Evolutionary conservation across 495 filamentous ascomycete genomes (phyloP), one percentile per base, ranked within the genome.

Genomic region (Aspergillus panamensis): DNA sequence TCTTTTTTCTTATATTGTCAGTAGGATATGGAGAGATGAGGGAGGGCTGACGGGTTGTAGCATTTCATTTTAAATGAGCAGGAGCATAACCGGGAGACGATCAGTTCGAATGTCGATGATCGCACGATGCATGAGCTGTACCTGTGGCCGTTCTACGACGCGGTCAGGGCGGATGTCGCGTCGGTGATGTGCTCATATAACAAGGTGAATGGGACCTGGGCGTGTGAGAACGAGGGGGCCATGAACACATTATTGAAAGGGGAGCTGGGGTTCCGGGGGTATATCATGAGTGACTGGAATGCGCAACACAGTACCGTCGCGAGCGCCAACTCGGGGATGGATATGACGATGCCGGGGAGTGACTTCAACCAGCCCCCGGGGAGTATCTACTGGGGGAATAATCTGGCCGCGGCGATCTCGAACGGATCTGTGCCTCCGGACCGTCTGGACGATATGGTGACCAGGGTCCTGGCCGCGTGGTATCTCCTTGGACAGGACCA

Each of bases 101-200:
- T 92, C 20, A 64, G 75, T 63, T 40, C 81, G 64, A 64, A 70
- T 19, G 52, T 74, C 39, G 88, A 92, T 62, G 91, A 92, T 65
- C 76, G 89, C 44, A 85, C 89, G 0, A 67, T 91, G 59, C 89
- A 92, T 65, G 90, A 95, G 66, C 68, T 95, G 47, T 95, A 95
- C 60, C 73, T 88, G 30, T 95, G 90, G 90, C 81, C 81, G 0
- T 91, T 89, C 67, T 80, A 81, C 31, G 81, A 89, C 61, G 83
- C 85, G 0, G 80, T 87, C 1, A 78, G 77, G 33, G 85, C 87
- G 1, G 79, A 82, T 6, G 81, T 78, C 3, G 84, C 78, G 1
- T 81, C 75, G 45, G 73, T 88, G 43, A 89, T 89, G 85, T 89
- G 86, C 69, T 85, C 83, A 4, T 90, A 90, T 59, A 80, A 88